phyloP scores from a whole-genome alignment of 2,329 filamentous ascomycete species.

The Fusarium burgessii region DNA sequence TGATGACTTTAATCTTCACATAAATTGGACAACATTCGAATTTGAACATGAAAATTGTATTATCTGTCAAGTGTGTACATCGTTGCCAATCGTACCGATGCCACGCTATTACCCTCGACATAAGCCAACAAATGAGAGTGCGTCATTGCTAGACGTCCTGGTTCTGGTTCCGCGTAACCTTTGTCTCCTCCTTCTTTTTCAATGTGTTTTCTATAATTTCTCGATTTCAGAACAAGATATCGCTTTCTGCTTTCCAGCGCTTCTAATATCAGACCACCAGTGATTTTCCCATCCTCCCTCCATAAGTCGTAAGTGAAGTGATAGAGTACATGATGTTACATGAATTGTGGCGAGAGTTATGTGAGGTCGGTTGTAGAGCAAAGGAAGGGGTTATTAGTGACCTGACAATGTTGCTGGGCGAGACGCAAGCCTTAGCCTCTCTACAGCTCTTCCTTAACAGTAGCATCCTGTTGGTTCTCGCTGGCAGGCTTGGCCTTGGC shows the following conservation, averaged over 20 bases:
- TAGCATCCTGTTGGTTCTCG: constrained; percentile 71
- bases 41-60: constrained; percentile 41
- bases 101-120: constrained; percentile 30
- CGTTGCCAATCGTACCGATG: constrained; percentile 24
- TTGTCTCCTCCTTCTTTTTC: constrained; percentile 28
- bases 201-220: constrained; percentile 26
- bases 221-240: constrained; percentile 11
- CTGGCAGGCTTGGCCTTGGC: constrained; percentile 71
- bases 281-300: constrained; percentile 34
- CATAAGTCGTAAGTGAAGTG: constrained; percentile 44
- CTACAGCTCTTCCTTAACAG: constrained; percentile 56
- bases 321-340: constrained; percentile 48
- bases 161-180: constrained; percentile 32
- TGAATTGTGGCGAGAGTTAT: constrained; percentile 8
- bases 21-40: not conserved
- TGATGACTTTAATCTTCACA: not conserved
- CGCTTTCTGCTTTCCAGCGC: constrained; percentile 6
- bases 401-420: not conserved
- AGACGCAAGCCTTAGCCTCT: not conserved
- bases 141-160: constrained; percentile 33
- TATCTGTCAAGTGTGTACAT: constrained; percentile 36
- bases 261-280: constrained; percentile 20
- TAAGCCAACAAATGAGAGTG: constrained; percentile 45
- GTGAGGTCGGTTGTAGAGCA: not conserved
- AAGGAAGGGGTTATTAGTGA: not conserved